These are phyloP conservation scores for Parachlorella kessleri DNA, from an alignment of 139 green algal genomes.

Conservation along the genomic window DNA sequence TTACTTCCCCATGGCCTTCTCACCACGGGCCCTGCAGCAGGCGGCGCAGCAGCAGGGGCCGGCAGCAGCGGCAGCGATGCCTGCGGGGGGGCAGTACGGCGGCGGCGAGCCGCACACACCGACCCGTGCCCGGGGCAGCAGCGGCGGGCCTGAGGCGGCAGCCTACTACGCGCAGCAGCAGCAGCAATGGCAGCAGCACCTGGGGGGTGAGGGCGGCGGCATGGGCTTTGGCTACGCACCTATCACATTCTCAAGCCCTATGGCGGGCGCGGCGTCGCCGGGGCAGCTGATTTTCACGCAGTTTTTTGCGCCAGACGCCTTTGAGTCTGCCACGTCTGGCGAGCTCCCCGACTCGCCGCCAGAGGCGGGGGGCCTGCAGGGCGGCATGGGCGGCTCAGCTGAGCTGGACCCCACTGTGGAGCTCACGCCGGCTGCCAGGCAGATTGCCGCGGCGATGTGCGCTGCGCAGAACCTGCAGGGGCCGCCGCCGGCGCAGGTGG, in stretches of 20 bases:
- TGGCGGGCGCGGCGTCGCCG: not conserved
- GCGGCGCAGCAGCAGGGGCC: slow-evolving; percentile 1
- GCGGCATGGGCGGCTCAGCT: not conserved
- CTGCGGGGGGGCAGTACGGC: no score
- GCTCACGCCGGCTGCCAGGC: slow-evolving; percentile 11
- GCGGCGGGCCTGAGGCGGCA: not conserved
- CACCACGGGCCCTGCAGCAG: slow-evolving; percentile 13
- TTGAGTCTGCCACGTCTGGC: not conserved
- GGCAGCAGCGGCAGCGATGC: no score
- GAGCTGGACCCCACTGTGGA: not conserved
- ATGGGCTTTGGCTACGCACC: not conserved
- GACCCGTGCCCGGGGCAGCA: not conserved
- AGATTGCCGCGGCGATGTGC: slow-evolving; percentile 25
- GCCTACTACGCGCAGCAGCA: not conserved
- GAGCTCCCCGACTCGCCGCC: not conserved
- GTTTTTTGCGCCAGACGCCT: not conserved
- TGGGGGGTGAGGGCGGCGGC: no score
- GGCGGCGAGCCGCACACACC: slow-evolving; percentile 23
- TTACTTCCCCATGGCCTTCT: slow-evolving; percentile 18
- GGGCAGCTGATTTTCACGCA: slow-evolving; percentile 28
- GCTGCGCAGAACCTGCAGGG: slow-evolving; percentile 30
- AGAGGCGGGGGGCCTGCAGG: not conserved
- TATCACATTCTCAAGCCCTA: not conserved
- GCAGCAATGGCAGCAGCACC: not conserved
- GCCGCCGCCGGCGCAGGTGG: slow-evolving; percentile 24